Percentiles rank a stretch among this genome's conserved stretches.
Conservation (phyloP, 495 filamentous ascomycete genomes). For the Penicillium diatomitis region DNA sequence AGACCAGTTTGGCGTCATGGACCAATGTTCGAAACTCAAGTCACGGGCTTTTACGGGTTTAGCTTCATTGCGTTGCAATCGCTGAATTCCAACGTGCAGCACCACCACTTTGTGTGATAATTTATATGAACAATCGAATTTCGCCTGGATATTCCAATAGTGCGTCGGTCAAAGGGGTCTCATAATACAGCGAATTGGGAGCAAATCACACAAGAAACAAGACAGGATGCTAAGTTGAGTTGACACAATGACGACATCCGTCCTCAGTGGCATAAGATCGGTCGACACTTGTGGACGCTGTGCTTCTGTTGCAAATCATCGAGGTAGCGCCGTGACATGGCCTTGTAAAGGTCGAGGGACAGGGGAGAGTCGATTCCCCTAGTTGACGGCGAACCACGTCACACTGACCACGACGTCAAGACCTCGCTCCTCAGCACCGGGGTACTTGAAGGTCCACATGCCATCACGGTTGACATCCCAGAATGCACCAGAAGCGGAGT, state of each 20-base stretch:
- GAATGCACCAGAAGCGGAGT: constrained; percentile 86
- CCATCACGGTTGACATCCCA: constrained; percentile 97
- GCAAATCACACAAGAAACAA: neutral
- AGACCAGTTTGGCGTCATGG: no score
- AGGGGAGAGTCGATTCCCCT: neutral
- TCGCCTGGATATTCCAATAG: neutral
- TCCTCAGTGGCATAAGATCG: no score
- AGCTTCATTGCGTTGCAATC: no score
- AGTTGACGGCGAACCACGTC: constrained; percentile 66
- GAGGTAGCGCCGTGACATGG: no score
- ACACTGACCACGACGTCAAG: constrained; percentile 88
- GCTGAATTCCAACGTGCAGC: no score
- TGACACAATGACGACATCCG: no score
- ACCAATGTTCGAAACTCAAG: no score
- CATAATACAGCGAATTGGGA: constrained; percentile 3
- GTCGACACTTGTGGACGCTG: no score
- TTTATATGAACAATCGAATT: neutral
- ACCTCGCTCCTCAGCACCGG: constrained; percentile 70
- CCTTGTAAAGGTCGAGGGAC: constrained; percentile 2
- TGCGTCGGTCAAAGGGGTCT: constrained; percentile 7
- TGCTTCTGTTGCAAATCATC: no score
- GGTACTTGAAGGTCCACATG: constrained; percentile 96
- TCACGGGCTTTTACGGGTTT: no score
- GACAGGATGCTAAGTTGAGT: no score
- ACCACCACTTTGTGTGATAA: no score